Evolutionary conservation across 371 early-diverging fungal species (phyloP).

Genomic region (Mortierella sp.): DNA sequence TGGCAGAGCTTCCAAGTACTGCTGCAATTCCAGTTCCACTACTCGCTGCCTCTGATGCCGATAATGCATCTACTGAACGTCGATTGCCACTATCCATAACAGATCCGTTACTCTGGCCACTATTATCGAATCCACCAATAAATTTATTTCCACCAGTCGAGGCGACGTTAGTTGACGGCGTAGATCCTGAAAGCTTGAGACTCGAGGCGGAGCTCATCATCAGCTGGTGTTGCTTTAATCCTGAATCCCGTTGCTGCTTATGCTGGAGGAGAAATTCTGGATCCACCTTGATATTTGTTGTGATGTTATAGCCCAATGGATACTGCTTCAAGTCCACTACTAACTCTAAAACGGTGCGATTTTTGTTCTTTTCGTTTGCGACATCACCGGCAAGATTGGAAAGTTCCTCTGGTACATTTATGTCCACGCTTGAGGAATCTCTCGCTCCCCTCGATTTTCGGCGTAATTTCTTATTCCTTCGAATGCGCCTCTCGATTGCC

Average conservation of each 20-base stretch:
- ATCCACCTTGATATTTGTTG: conserved; percentile 53
- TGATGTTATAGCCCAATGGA: conserved; percentile 59
- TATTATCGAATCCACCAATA: conserved; percentile 39
- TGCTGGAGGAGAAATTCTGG: conserved; percentile 54
- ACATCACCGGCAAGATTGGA: conserved; percentile 14
- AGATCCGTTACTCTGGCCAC: background rate
- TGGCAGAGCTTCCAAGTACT: conserved; percentile 35
- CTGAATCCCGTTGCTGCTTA: conserved; percentile 41
- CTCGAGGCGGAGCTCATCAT: conserved; percentile 18
- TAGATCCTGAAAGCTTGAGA: conserved; percentile 21
- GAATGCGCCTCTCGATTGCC: conserved; percentile 21
- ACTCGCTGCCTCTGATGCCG: conserved; percentile 43
- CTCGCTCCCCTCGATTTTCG: conserved; percentile 32
- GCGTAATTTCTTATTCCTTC: conserved; percentile 17
- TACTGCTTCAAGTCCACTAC: conserved; percentile 61
- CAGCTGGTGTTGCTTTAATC: conserved; percentile 12
- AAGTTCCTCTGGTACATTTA: conserved; percentile 2
- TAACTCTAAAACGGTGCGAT: conserved; percentile 46
- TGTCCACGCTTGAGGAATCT: conserved; percentile 18
- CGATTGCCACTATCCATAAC: background rate
- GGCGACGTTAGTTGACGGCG: background rate
- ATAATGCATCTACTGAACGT: conserved; percentile 5
- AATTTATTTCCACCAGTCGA: conserved; percentile 13
- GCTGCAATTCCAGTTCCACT: conserved; percentile 51
- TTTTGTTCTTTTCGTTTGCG: conserved; percentile 14